phyloP scores from a whole-genome alignment of 2,329 filamentous ascomycete genomes.

The Aspergillus unguis region DNA sequence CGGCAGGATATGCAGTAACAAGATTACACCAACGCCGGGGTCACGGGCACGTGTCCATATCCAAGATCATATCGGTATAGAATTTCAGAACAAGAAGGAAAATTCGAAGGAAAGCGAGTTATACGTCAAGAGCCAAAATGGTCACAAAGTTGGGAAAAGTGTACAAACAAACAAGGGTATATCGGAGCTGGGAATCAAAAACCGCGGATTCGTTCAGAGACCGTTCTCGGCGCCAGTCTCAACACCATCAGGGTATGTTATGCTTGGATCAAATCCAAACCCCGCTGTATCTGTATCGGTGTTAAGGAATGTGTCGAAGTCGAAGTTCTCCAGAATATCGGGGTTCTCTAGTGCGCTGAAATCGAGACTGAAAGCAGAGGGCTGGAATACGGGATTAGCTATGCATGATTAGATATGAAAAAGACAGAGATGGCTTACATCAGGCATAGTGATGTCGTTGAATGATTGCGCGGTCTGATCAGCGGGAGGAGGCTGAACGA shows the following conservation, averaged over 20 bases:
- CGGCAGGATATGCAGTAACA: slow-evolving; percentile 25
- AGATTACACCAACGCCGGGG: slow-evolving; percentile 37
- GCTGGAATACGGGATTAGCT: slow-evolving; percentile 24
- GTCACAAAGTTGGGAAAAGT: slow-evolving; percentile 28
- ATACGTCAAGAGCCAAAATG: slow-evolving; percentile 21
- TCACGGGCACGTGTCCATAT: slow-evolving; percentile 31
- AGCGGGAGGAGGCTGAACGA: slow-evolving; percentile 33
- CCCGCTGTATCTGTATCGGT: slow-evolving; percentile 46
- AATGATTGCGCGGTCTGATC: slow-evolving; percentile 34
- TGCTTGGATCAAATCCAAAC: slow-evolving; percentile 44
- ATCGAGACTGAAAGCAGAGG: slow-evolving; percentile 39
- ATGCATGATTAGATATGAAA: not conserved
- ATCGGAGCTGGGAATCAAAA: slow-evolving; percentile 34
- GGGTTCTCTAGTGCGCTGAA: slow-evolving; percentile 46
- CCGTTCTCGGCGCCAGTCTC: slow-evolving; percentile 41
- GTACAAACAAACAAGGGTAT: slow-evolving; percentile 39
- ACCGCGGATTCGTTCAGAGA: slow-evolving; percentile 36
- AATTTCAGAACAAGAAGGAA: slow-evolving; percentile 18
- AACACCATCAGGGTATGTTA: slow-evolving; percentile 41
- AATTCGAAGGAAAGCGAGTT: slow-evolving; percentile 11
- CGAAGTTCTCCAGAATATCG: slow-evolving; percentile 54
- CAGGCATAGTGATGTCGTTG: slow-evolving; percentile 34
- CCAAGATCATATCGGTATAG: slow-evolving; percentile 23
- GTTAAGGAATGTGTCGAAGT: slow-evolving; percentile 66
- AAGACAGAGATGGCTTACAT: slow-evolving; percentile 30